Base-by-base conservation (phyloP, 2,329 filamentous ascomycete genomes). In the Didymella lethalis region DNA sequence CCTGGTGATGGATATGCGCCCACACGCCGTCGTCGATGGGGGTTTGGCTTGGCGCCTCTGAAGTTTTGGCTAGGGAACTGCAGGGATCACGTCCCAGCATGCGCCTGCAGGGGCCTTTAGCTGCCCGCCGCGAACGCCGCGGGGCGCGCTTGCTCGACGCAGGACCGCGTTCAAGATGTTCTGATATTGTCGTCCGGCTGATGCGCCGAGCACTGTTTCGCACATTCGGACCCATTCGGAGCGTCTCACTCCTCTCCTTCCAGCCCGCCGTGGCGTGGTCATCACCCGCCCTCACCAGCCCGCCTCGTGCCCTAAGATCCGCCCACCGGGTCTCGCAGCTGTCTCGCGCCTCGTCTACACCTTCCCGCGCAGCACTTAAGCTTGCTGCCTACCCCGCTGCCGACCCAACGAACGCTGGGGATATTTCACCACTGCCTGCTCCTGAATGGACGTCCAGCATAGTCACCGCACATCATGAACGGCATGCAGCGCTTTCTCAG, bases 401-500 rank as follows among this genome's bases (percentile, higher is more conserved):
- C 53, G 46, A 41, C 54, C 44, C 41, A 36, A 55, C 52, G 56
- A 46, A 44, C 51, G 25, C 53, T 43, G 32, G 43, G 48, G 53
- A 43, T 43, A 49, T 48, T 48, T 53, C 28, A 47, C 46, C 41
- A 41, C 43, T 43, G 14, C n/a, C 34, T 41, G 28, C 59, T 62
- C 46, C 65, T 72, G 62, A 5, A 71, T 71, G 67, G 63, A 58
- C 53, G 32, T 48, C 59, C 28, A 20, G 48, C 48, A 49, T 48
- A 48, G n/a, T 31, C 57, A 36, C 40, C 59, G 59, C 52, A 58
- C 64, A 78, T 64, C 63, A 82, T 82, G 80, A 81, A 79, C 69
- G 80, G 78, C 71, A 79, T 84, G 63, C 87, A 85, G 73, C 87
- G 89, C 69, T 88, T 92, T 74, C 86, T 91, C 60, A 90, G 86